Evolutionary conservation across 371 early-diverging fungal species (phyloP).

Genomic region (Lichtheimia hyalospora): DNA sequence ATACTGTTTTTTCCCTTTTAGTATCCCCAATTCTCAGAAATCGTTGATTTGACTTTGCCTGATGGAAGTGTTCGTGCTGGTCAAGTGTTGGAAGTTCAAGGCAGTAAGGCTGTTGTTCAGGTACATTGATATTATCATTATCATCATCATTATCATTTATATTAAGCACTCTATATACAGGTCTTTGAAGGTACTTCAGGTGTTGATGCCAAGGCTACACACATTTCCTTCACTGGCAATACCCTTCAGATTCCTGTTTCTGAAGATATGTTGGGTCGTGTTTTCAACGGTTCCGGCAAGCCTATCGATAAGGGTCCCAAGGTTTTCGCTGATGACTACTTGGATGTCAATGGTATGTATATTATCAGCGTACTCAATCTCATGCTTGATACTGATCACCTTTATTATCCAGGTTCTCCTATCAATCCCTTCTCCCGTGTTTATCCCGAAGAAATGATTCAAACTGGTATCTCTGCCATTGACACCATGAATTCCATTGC

Average conservation of each 20-base stretch:
- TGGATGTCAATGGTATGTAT: conserved; percentile 92
- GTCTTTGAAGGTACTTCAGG: conserved; percentile 99
- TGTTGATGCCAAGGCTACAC: conserved; percentile 97
- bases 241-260: conserved; percentile 98
- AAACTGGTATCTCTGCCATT: conserved; percentile 99
- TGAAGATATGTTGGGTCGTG: conserved; percentile 99
- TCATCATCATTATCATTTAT: neutral
- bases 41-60: conserved; percentile 97
- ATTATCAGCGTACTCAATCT: too few relatives aligned
- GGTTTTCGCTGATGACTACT: conserved; percentile 98
- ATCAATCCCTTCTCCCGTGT: conserved; percentile 99
- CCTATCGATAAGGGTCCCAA: conserved; percentile 99
- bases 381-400: too few relatives aligned
- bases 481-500: conserved; percentile 99
- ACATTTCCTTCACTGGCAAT: conserved; percentile 98
- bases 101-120: conserved; percentile 98
- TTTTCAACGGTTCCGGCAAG: conserved; percentile 99
- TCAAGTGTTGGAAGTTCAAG: conserved; percentile 99
- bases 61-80: conserved; percentile 97
- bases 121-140: conserved; percentile 35
- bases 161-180: conserved; percentile 29
- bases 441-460: conserved; percentile 99
- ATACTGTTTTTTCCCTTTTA: conserved; percentile 21
- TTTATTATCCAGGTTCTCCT: conserved; percentile 73
- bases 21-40: conserved; percentile 98